A percentile compares a stretch with the other conserved stretches of the same genome.
Conservation (phyloP, 1,284 basidiomycete species). For the Porphyrellus sp. region DNA sequence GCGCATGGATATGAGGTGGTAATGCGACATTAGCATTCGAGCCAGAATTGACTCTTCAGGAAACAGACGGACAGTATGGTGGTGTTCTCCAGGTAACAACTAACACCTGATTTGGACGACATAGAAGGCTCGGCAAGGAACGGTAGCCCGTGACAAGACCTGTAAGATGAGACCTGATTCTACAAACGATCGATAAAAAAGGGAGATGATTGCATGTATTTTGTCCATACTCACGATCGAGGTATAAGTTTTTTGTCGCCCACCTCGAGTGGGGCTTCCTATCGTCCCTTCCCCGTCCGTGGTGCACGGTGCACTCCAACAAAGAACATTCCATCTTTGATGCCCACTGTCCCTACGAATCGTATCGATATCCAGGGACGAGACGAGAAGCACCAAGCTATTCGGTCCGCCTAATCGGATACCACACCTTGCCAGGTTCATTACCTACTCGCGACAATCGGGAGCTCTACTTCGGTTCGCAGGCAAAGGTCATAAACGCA, state of each 20-base stretch:
- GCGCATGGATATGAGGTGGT: no score
- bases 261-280: background rate
- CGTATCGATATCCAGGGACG: background rate
- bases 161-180: conserved; percentile 4
- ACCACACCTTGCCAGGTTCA: background rate
- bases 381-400: background rate
- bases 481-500: conserved; percentile 11
- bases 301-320: background rate
- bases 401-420: conserved; percentile 9
- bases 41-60: background rate
- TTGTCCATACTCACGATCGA: conserved; percentile 8
- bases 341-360: conserved; percentile 4
- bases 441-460: conserved; percentile 4
- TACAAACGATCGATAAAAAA: conserved; percentile 1
- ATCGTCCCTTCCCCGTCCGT: background rate
- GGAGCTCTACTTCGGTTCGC: background rate
- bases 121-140: conserved; percentile 7
- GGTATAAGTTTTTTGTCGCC: background rate
- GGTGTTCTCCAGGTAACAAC: conserved; percentile 1
- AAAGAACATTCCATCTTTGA: conserved; percentile 6
- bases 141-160: conserved; percentile 2
- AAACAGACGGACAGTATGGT: background rate
- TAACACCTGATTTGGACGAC: background rate
- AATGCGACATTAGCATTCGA: background rate
- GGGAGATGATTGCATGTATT: conserved; percentile 4